Evolutionary conservation across 208 protist genomes (phyloP), one percentile per base, ranked within the genome.

Genomic region (Strigomonas culicis): DNA sequence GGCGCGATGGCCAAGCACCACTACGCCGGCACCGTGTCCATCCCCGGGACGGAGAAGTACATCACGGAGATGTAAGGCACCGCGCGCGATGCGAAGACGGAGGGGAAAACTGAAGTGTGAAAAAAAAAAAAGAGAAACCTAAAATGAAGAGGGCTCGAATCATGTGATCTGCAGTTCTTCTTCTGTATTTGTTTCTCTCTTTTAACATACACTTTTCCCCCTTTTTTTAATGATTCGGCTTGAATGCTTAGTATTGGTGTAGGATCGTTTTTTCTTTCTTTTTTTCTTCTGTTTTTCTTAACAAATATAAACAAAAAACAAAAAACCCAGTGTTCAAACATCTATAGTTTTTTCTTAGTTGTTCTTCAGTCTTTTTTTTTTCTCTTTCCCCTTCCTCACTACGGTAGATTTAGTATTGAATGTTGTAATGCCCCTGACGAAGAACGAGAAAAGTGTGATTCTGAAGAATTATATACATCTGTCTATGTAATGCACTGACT

Each of bases 1-100:
- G 87, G 87, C 22, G 79, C 69, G 56, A 93, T 89, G 82, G 82
- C 82, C 51, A 93, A 93, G 75, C 87, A 93, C 71, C 83, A 93
- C 79, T 93, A 88, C 72, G 75, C 75, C 4, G 87, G 87, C 31
- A 76, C 79, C 25, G 81, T 93, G 52, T 93, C 87, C n/a, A 93
- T 93, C 55, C 87, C 87, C 44, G 87, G 87, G 11, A 76, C 83
- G 1, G 87, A 93, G 80, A 93, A 90, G 68, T 79, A 84, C 53
- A 75, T 90, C 41, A 78, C 70, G 7, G 68, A 85, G 68, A 76
- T 79, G 70, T 79, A 79, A 41, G 47, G 19, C 47, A 49, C 1
- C 2, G 8, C 39, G 36, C n/a, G n/a, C n/a, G n/a, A n/a, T 60
- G 10, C 4, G 59, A 53, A 36, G 8, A 58, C 19, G 6, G 27